Conservation (phyloP, 2,329 filamentous ascomycete species). For the Fusarium sp. region DNA sequence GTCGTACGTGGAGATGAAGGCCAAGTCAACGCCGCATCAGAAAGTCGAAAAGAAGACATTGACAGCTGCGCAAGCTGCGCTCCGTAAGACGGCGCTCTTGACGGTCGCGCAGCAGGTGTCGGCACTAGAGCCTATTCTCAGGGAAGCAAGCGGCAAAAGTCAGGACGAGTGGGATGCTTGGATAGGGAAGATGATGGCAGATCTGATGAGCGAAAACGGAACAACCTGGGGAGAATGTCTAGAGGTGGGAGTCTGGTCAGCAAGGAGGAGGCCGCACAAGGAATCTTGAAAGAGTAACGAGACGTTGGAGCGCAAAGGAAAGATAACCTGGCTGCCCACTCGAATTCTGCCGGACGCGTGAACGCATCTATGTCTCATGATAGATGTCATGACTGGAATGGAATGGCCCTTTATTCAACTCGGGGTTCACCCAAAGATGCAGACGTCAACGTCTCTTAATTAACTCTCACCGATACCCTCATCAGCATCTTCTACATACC, state of each 20-base stretch:
- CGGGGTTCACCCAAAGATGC: background rate
- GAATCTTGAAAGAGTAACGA: slow-evolving; percentile 13
- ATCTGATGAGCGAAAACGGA: slow-evolving; percentile 81
- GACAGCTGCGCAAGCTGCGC: slow-evolving; percentile 75
- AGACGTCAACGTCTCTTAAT: slow-evolving; percentile 9
- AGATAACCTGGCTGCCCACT: slow-evolving; percentile 19
- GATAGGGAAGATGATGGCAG: slow-evolving; percentile 87
- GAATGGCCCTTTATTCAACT: slow-evolving; percentile 1
- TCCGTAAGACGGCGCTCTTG: slow-evolving; percentile 82
- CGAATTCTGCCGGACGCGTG: slow-evolving; percentile 13
- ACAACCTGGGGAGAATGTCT: slow-evolving; percentile 87
- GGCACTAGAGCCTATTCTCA: slow-evolving; percentile 82
- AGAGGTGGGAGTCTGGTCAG: slow-evolving; percentile 88
- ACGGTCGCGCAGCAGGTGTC: slow-evolving; percentile 87
- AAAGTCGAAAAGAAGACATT: slow-evolving; percentile 62
- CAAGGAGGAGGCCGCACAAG: slow-evolving; percentile 69
- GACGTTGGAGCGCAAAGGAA: slow-evolving; percentile 24
- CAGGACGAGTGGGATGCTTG: slow-evolving; percentile 93
- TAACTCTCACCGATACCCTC: slow-evolving; percentile 6
- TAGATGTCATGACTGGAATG: slow-evolving; percentile 19
- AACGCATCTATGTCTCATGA: slow-evolving; percentile 27
- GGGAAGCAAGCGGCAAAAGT: slow-evolving; percentile 85
- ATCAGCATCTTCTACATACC: slow-evolving; percentile 14
- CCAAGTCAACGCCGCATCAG: slow-evolving; percentile 55
- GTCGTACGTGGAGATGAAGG: slow-evolving; percentile 67